These are phyloP conservation scores for Colletotrichum noveboracense DNA, from an alignment of 2,329 filamentous ascomycete genomes.

Conservation along the genomic window DNA sequence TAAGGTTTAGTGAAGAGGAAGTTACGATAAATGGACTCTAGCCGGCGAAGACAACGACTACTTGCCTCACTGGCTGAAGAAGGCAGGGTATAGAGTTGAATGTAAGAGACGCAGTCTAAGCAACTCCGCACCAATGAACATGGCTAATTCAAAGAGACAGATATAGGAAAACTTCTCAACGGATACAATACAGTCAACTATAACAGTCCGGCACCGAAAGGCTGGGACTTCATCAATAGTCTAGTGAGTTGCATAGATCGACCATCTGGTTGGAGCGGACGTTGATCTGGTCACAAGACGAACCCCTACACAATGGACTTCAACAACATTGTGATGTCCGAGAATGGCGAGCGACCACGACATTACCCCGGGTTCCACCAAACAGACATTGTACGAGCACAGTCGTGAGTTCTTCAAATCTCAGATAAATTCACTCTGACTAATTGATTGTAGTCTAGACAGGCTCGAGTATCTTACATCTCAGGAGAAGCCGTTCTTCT, in stretches of 20 bases:
- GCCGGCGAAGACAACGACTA: neutral
- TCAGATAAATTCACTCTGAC: accelerated
- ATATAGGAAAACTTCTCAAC: constrained; percentile 47
- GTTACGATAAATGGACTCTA: neutral
- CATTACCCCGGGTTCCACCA: neutral
- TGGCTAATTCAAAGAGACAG: neutral
- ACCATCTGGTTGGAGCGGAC: neutral
- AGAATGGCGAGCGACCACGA: neutral
- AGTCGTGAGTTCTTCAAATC: neutral
- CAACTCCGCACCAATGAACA: neutral
- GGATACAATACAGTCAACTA: constrained; percentile 46
- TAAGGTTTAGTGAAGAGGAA: neutral
- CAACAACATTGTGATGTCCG: neutral
- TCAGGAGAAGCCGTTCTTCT: constrained; percentile 25
- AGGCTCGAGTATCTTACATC: constrained; percentile 21
- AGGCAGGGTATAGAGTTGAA: neutral
- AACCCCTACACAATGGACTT: neutral
- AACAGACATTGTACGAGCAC: neutral
- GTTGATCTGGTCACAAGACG: neutral
- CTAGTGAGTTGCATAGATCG: constrained; percentile 8
- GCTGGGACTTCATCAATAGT: constrained; percentile 28
- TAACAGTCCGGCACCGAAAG: constrained; percentile 34
- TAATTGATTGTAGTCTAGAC: constrained; percentile 2
- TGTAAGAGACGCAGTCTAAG: neutral
- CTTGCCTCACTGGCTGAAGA: neutral